Evolutionary conservation across 2,329 filamentous ascomycete genomes (phyloP), one percentile per base, ranked within the genome.

Genomic region (Aspergillus puulaauensis): DNA sequence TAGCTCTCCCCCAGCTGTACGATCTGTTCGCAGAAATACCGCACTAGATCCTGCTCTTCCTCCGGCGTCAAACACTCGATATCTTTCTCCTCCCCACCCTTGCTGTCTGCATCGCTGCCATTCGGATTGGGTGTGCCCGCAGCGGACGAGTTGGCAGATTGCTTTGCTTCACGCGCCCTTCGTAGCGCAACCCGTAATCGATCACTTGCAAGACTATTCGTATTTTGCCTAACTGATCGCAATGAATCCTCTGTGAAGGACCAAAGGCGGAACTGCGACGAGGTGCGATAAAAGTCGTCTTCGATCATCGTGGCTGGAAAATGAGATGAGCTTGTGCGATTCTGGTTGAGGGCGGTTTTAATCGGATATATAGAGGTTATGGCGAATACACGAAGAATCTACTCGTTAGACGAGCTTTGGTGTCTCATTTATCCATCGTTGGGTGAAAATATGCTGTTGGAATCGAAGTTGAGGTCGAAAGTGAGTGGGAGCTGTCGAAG

Each of bases 201-300:
- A 60, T 93, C 81, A 77, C 88, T 76, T 70, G 95, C 95, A 50
- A 90, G 82, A 9, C 83, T 77, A 76, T 97, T 97, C 33, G 93
- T 96, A 64, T 88, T 88, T 43, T 82, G 78, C 57, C 95, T 90
- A 23, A 93, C 83, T 2, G 87, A 82, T 49, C 83, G 81, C 4
- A 99, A 84, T 40, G 88, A 85, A 3, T 86, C 76, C 3, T 87
- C 85, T 0, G 91, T 91, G 76, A 93, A 98, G 11, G 93, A 96
- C 95, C 95, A 99, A 58, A 96, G 82, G 44, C 90, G 86, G 72
- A 87, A 98, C 75, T 99, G 95, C 47, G 91, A 93, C 0, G 93
- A 96, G 52, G 90, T 85, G 33, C 91, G 87, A 77, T 98, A 99
- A 55, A 93, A 83, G 65, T 91, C 90, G 76, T 99, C 95, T 82